Evolutionary conservation across 2,329 filamentous ascomycete species (phyloP).

Genomic region (Hypocreales sp.): DNA sequence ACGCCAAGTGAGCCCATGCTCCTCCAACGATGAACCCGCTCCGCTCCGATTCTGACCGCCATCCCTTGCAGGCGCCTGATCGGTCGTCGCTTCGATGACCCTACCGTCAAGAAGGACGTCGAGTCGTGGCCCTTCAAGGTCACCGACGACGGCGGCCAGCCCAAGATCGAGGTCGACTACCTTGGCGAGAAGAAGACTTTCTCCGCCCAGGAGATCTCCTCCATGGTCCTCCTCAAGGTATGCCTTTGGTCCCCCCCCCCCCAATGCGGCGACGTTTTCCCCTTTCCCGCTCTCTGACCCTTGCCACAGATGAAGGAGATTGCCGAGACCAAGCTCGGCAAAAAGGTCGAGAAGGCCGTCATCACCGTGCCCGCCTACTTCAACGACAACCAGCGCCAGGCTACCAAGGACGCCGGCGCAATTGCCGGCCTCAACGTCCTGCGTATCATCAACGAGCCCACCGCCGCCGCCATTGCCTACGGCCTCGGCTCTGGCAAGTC

Average conservation of each 20-base stretch:
- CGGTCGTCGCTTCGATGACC: constrained; percentile 87
- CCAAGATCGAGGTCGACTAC: constrained; percentile 90
- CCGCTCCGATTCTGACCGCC: not conserved
- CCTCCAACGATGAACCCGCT: too few species aligned
- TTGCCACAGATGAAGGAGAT: constrained; percentile 86
- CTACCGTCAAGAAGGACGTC: constrained; percentile 96
- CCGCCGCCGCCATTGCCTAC: constrained; percentile 94
- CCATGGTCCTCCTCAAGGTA: constrained; percentile 98
- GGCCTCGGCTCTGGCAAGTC: constrained; percentile 91
- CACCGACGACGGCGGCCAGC: constrained; percentile 73
- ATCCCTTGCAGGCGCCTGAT: constrained; percentile 94
- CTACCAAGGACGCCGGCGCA: constrained; percentile 97
- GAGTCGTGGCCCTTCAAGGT: constrained; percentile 99
- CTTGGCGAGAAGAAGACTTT: constrained; percentile 89
- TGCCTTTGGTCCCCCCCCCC: constrained; percentile 1
- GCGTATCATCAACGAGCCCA: constrained; percentile 99
- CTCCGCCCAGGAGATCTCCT: constrained; percentile 96
- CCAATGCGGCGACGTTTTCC: too few species aligned
- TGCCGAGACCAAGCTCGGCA: constrained; percentile 93
- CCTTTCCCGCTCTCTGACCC: constrained; percentile 3
- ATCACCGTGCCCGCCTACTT: constrained; percentile 99
- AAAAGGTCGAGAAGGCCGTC: constrained; percentile 98
- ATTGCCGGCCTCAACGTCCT: constrained; percentile 96
- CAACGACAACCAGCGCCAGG: constrained; percentile 99
- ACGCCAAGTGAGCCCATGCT: constrained; percentile 88